Evolutionary conservation across 352 stramenopile genomes (phyloP).

Genomic region (Phytophthora capsici): DNA sequence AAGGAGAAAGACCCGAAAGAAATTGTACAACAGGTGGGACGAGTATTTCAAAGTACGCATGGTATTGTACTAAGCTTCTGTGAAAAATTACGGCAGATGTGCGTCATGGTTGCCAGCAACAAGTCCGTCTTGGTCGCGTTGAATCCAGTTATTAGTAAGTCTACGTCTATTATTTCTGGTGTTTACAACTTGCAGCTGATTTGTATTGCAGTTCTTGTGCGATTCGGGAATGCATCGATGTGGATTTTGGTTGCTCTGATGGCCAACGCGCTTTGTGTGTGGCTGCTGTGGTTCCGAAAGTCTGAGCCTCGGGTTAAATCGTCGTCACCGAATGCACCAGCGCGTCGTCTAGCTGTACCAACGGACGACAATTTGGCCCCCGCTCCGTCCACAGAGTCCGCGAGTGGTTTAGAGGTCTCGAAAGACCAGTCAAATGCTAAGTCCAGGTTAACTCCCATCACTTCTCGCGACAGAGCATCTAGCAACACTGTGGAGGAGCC

Average conservation of each 20-base stretch:
- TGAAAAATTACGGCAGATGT: slow-evolving; percentile 21
- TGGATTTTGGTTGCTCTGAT: slow-evolving; percentile 37
- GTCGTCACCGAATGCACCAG: neutral
- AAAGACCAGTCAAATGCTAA: slow-evolving; percentile 21
- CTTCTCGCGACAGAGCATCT: slow-evolving; percentile 4
- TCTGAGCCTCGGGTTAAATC: slow-evolving; percentile 2
- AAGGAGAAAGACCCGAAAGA: slow-evolving; percentile 7
- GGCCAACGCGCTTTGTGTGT: slow-evolving; percentile 51
- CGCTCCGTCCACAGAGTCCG: slow-evolving; percentile 7
- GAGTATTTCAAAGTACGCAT: too few species aligned
- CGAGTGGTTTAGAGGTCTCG: neutral
- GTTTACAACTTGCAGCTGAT: neutral
- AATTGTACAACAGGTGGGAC: slow-evolving; percentile 18
- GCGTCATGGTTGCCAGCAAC: slow-evolving; percentile 19
- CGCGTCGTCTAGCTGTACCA: neutral
- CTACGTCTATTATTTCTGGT: neutral
- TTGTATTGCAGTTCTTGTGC: slow-evolving; percentile 46
- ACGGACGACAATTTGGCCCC: slow-evolving; percentile 6
- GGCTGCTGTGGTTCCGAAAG: slow-evolving; percentile 50
- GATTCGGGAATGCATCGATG: slow-evolving; percentile 41
- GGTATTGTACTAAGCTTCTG: neutral
- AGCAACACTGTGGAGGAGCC: slow-evolving; percentile 8
- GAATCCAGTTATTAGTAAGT: slow-evolving; percentile 51
- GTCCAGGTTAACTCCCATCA: neutral
- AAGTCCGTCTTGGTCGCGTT: slow-evolving; percentile 45